Evolutionary conservation across 1,284 basidiomycete genomes (phyloP), one percentile per base, ranked within the genome.

Genomic region (Puccinia coronata): DNA sequence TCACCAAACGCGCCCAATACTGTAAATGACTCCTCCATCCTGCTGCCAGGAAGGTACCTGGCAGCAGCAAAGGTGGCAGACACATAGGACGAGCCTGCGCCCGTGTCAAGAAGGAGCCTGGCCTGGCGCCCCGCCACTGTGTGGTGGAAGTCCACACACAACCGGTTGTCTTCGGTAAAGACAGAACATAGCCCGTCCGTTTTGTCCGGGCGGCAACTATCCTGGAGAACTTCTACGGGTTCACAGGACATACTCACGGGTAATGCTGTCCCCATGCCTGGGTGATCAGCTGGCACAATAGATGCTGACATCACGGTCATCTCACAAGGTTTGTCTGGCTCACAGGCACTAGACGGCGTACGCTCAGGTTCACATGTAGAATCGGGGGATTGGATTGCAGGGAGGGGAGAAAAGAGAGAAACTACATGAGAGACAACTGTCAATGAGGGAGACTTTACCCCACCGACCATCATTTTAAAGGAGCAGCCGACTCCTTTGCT

Each of bases 1-100:
- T 73, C 57, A 20, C 71, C 71, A 51, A 51, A 73, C n/a, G 57
- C 71, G 2, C 71, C 71, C 2, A 34, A 55, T 1, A 73, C 71
- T 4, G n/a, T 2, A 41, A 57, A 57, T 0, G 31, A 12, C 2
- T 34, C 57, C 1, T 18, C 12, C 8, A 34, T 23, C 1, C 5
- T 39, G 12, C 2, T 16, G 1, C 20, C 0, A 5, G 49, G 2
- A 23, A 73, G 14, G 9, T 34, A 39, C 23, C 49, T 31, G 18
- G 39, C 39, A 53, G n/a, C n/a, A 20, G 41, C 39, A 34, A 55
- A 36, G 1, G 20, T 53, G 39, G 51, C 43, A 23, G 71, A 73
- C 36, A 57, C 49, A 39, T 53, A 72, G n/a, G 28, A 31, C 47
- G 28, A 36, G 4, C 53, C 43, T 6, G 69, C 69, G 31, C 69